Percentiles rank a stretch among this genome's conserved stretches.
Conservation (phyloP, 768 basidiomycete genomes). For the Rhizopogon salebrosus region DNA sequence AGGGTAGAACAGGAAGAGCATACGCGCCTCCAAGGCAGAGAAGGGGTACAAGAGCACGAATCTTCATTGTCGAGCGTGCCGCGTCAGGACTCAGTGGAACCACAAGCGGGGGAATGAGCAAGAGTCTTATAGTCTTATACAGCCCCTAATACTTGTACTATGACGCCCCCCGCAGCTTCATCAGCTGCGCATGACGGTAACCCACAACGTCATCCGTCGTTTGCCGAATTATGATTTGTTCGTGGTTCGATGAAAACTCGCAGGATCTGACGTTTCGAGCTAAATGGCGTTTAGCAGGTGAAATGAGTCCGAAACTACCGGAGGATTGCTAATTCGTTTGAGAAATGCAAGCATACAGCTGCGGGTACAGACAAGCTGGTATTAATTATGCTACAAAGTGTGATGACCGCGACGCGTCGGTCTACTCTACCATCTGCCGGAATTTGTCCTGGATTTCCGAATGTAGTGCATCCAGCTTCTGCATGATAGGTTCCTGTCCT, state of each 20-base stretch:
- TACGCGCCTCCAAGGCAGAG: conserved; percentile 8
- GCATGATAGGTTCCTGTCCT: conserved; percentile 77
- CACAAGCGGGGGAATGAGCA: neutral
- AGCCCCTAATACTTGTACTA: conserved; percentile 3
- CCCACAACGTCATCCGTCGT: neutral
- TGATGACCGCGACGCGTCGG: neutral
- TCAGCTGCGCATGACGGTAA: neutral
- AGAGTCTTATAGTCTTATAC: conserved; percentile 2
- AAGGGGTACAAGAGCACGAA: conserved; percentile 7
- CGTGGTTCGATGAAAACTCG: too few species aligned
- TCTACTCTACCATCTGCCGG: conserved; percentile 76
- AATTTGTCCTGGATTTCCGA: conserved; percentile 91
- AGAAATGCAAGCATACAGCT: neutral
- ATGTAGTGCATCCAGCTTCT: conserved; percentile 77
- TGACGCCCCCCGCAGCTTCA: too few species aligned
- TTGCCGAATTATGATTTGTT: too few species aligned
- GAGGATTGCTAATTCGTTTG: too few species aligned
- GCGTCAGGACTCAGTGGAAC: neutral
- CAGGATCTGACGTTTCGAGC: too few species aligned
- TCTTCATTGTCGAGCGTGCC: conserved; percentile 8
- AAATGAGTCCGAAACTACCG: too few species aligned
- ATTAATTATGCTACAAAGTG: conserved; percentile 20
- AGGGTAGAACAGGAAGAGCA: conserved; percentile 18
- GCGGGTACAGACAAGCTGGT: neutral
- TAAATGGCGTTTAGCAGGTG: too few species aligned